Evolutionary conservation across 2,329 filamentous ascomycete genomes (phyloP), one percentile per base, ranked within the genome.

Genomic region (Apiospora sp.): DNA sequence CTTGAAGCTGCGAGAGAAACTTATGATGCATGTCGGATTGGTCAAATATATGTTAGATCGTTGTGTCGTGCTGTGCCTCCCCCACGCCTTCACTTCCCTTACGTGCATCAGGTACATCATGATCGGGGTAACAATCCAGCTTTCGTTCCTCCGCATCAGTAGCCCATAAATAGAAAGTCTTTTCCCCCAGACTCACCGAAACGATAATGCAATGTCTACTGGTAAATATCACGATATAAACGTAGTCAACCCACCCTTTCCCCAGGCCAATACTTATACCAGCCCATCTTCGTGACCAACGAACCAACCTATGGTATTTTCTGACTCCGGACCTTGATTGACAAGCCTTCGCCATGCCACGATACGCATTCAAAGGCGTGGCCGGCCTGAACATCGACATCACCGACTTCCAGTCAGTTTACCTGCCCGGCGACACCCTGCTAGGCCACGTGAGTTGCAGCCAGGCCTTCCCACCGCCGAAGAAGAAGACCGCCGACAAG

Each of bases 401-500:
- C 41, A 58, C 41, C 34, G 54, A 61, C 41, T 72, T 71, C 41
- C 71, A 72, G 41, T 72, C 71, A 1, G 51, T 61, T 5, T 72
- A 72, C 37, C 16, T 61, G n/a, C 71, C 71, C 5, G 71, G 71
- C 16, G 69, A 68, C 46, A 67, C 58, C 43, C 43, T 72, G 44
- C 44, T 71, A 41, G 71, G 71, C 24, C 69, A 72, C 43, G 71
- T 72, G 22, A 54, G 54, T 5, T 51, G 48, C n/a, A 61, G 44
- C 16, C 37, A n/a, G 44, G 46, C 68, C 8, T 71, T 71, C 24
- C 64, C 48, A 3, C 30, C 27, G 16, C 13, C 13, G 24, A 54
- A 30, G 54, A 34, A 64, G 30, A 64, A 41, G 34, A 8, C n/a
- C 16, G 48, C 48, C 44, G 22, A 27, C 4, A 49, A 37, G 6